Percentiles rank a stretch among this genome's conserved stretches.
Evolutionary conservation across 352 stramenopile species (phyloP).

Genomic region (Nothophytophthora sp.): DNA sequence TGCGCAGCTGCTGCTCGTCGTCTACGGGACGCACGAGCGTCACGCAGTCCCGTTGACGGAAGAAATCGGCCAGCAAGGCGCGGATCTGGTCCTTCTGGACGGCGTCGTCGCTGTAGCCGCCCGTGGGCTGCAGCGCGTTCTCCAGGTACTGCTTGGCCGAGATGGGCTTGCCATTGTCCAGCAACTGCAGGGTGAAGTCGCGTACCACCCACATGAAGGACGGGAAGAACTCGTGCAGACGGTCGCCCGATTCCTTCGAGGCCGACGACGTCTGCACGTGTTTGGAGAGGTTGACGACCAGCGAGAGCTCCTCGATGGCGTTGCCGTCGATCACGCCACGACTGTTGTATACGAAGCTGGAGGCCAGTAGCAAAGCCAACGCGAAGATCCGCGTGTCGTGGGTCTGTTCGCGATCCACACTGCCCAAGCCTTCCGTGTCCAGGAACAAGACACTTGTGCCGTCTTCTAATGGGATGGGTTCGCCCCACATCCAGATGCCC

Average conservation of each 20-base stretch:
- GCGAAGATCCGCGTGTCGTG: constrained; percentile 92
- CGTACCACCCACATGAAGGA: constrained; percentile 90
- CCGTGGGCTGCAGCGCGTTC: constrained; percentile 80
- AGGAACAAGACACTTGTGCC: constrained; percentile 83
- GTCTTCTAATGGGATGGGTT: constrained; percentile 69
- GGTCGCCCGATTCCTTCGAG: constrained; percentile 26
- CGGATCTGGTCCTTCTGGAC: constrained; percentile 85
- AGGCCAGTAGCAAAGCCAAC: constrained; percentile 81
- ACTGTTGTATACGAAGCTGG: constrained; percentile 92
- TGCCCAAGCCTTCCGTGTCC: constrained; percentile 90
- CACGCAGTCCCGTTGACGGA: constrained; percentile 87
- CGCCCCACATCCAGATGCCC: constrained; percentile 92
- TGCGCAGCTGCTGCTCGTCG: constrained; percentile 82
- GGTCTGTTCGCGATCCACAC: constrained; percentile 80
- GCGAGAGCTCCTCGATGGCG: constrained; percentile 89
- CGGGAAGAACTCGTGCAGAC: constrained; percentile 85
- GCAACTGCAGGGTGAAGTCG: constrained; percentile 88
- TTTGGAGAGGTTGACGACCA: constrained; percentile 91
- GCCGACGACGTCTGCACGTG: constrained; percentile 81
- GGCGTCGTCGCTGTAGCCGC: constrained; percentile 77
- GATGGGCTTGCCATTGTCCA: constrained; percentile 88
- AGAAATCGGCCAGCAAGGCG: constrained; percentile 76
- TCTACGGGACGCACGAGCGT: constrained; percentile 89
- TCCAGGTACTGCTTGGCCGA: constrained; percentile 90
- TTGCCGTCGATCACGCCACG: constrained; percentile 89